phyloP scores from a whole-genome alignment of 805 yeast species.

The Barnettozyma californica region DNA sequence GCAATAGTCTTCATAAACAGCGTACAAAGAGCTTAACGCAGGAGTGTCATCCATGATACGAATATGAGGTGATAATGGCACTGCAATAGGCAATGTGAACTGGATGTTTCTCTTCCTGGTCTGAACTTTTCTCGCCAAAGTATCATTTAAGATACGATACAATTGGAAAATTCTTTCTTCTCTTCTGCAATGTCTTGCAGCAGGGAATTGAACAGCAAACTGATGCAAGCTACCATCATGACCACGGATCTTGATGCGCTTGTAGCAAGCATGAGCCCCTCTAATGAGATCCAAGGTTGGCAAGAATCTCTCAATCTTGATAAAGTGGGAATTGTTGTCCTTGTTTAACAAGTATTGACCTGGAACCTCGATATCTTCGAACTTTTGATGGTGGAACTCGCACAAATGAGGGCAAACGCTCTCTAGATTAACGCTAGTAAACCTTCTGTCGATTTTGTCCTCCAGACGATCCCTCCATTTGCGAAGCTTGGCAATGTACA shows the following conservation, averaged over 20 bases:
- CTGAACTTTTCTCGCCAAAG: constrained; percentile 75
- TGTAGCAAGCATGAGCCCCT: constrained; percentile 85
- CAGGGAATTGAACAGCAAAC: constrained; percentile 96
- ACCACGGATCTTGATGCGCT: constrained; percentile 84
- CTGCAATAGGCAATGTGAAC: constrained; percentile 84
- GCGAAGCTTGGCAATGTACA: constrained; percentile 75
- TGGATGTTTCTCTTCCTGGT: constrained; percentile 79
- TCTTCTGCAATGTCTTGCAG: constrained; percentile 94
- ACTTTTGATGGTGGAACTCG: constrained; percentile 96
- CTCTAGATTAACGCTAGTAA: constrained; percentile 76
- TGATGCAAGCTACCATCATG: constrained; percentile 89
- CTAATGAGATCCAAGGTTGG: constrained; percentile 85
- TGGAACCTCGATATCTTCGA: constrained; percentile 95
- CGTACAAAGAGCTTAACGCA: constrained; percentile 69
- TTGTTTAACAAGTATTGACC: constrained; percentile 90
- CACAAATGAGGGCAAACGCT: constrained; percentile 90
- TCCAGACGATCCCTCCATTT: constrained; percentile 92
- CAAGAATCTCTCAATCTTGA: constrained; percentile 88
- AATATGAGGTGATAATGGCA: constrained; percentile 92
- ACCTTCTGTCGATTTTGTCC: constrained; percentile 83
- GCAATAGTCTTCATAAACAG: constrained; percentile 85
- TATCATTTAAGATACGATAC: constrained; percentile 82
- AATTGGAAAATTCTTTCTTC: constrained; percentile 93
- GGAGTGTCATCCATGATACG: constrained; percentile 81
- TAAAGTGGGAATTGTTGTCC: constrained; percentile 85